Conservation (phyloP, 805 yeast genomes). For the Ogataea saltuana region DNA sequence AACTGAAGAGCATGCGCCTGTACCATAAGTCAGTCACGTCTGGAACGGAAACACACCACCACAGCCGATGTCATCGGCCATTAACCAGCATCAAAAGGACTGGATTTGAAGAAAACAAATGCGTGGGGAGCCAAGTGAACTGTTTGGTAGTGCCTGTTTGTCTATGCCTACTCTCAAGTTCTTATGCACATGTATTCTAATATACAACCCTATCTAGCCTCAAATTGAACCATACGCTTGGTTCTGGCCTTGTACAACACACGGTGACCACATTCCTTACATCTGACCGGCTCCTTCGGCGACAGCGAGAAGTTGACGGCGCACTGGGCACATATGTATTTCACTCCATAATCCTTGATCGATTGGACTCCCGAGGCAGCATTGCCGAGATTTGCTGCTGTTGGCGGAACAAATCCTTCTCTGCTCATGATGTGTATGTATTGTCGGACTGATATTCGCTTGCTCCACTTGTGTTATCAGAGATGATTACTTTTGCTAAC, state of each 20-base stretch:
- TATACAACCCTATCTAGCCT: slow-evolving; percentile 53
- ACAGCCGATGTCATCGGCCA: too few relatives aligned
- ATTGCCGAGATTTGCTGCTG: slow-evolving; percentile 70
- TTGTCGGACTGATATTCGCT: not conserved
- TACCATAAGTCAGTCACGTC: too few relatives aligned
- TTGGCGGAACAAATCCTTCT: slow-evolving; percentile 87
- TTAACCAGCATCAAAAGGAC: too few relatives aligned
- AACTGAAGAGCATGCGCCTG: too few relatives aligned
- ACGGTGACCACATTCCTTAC: slow-evolving; percentile 98
- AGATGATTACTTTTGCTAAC: not conserved
- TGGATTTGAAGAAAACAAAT: too few relatives aligned
- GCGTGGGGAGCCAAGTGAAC: too few relatives aligned
- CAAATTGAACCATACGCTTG: slow-evolving; percentile 91
- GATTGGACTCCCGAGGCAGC: slow-evolving; percentile 81
- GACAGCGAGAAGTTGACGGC: slow-evolving; percentile 84
- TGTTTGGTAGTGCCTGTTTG: too few relatives aligned
- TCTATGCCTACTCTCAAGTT: not conserved
- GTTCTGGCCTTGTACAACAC: slow-evolving; percentile 97
- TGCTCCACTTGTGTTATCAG: not conserved
- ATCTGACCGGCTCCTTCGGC: slow-evolving; percentile 95
- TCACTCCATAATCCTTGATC: slow-evolving; percentile 74
- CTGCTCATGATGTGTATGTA: slow-evolving; percentile 44
- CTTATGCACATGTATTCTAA: not conserved
- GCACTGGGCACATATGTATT: slow-evolving; percentile 95
- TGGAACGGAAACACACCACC: too few relatives aligned